These are phyloP conservation scores for Teunomyces pallodes DNA, from an alignment of 805 yeast genomes.

Conservation along the genomic window DNA sequence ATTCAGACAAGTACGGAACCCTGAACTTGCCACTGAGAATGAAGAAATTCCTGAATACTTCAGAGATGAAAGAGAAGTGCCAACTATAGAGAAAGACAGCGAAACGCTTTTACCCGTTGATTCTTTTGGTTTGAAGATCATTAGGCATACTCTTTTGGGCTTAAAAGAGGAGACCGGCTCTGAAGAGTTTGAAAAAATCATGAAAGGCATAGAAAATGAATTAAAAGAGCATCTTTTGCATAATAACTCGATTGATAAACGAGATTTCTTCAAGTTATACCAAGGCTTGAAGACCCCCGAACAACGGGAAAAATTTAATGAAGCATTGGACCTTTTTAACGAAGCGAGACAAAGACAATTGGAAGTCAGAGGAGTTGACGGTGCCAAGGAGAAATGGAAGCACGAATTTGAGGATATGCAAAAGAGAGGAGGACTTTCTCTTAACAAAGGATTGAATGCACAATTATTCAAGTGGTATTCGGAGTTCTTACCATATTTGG, in stretches of 20 bases:
- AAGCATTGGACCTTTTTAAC: conserved; percentile 66
- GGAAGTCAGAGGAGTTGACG: conserved; percentile 77
- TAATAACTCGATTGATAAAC: conserved; percentile 36
- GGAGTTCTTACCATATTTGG: conserved; percentile 66
- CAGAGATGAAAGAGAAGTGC: conserved; percentile 26
- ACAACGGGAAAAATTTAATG: conserved; percentile 53
- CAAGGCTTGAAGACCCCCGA: conserved; percentile 46
- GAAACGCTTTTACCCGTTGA: conserved; percentile 63
- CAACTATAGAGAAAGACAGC: conserved; percentile 52
- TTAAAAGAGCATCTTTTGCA: conserved; percentile 24
- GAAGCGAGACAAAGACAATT: conserved; percentile 70
- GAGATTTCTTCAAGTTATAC: conserved; percentile 69
- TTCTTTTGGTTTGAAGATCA: conserved; percentile 73
- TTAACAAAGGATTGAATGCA: conserved; percentile 63
- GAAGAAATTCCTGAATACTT: conserved; percentile 27
- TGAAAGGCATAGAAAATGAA: conserved; percentile 28
- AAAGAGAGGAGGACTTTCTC: conserved; percentile 53
- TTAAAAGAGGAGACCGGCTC: conserved; percentile 25
- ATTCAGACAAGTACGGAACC: conserved; percentile 24
- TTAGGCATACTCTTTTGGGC: conserved; percentile 67
- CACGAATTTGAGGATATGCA: conserved; percentile 69
- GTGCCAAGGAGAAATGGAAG: conserved; percentile 88
- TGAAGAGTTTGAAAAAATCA: conserved; percentile 21
- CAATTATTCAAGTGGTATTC: conserved; percentile 83
- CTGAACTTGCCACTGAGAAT: conserved; percentile 4